A percentile compares a stretch with the other conserved stretches of the same genome.
These are phyloP conservation scores for Talinum fruticosum DNA, from an alignment of 148 eudicot species.

Conservation along the genomic window DNA sequence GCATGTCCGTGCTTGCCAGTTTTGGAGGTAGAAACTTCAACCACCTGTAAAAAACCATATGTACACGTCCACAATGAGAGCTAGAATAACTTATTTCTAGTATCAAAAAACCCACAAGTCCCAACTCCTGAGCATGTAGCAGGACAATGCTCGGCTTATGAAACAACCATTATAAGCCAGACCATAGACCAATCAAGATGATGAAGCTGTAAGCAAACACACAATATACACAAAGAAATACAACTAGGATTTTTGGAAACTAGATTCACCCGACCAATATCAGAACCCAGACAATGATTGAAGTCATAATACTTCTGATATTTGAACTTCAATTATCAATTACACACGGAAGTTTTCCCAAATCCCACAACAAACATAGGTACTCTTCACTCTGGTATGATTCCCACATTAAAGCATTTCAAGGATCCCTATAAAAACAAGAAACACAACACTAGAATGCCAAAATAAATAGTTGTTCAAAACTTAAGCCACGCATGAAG, in stretches of 20 bases:
- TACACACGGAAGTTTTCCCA: background rate
- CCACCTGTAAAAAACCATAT: background rate
- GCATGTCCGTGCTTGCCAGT: slow-evolving; percentile 8
- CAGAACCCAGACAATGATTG: background rate
- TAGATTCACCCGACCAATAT: background rate
- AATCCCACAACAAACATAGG: background rate
- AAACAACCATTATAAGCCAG: background rate
- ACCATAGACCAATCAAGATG: background rate
- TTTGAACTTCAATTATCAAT: background rate
- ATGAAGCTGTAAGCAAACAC: background rate
- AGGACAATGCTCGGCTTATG: background rate
- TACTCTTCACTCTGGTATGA: background rate
- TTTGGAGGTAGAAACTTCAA: slow-evolving; percentile 6
- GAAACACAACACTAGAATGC: background rate
- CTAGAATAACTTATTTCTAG: background rate
- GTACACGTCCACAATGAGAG: background rate
- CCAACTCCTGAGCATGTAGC: background rate
- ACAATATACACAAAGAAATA: background rate
- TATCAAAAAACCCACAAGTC: background rate
- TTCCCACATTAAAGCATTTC: background rate
- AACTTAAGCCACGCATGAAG: background rate
- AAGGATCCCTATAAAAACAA: background rate
- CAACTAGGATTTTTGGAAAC: background rate
- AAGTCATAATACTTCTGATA: background rate
- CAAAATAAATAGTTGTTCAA: background rate